Percentiles rank a stretch among this genome's conserved stretches.
Conservation (phyloP, 2,329 filamentous ascomycete species). For the Ramularia endophylla region DNA sequence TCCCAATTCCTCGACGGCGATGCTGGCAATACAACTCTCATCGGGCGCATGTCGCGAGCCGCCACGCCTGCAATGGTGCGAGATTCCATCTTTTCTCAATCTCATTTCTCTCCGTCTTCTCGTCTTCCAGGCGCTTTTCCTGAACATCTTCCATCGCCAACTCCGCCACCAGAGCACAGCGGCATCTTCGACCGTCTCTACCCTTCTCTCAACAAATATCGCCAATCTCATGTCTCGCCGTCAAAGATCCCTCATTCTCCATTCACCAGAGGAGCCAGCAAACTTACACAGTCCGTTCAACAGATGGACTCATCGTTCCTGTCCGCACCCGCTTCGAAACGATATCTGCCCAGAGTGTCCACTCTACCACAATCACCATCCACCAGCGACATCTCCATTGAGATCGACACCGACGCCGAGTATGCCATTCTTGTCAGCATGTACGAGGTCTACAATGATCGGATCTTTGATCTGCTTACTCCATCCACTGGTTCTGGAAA, state of each 20-base stretch:
- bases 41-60: conserved; percentile 36
- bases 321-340: conserved; percentile 37
- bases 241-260: conserved; percentile 16
- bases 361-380: conserved; percentile 67
- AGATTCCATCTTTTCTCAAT: conserved; percentile 13
- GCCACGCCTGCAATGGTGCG: conserved; percentile 44
- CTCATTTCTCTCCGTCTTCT: conserved; percentile 6
- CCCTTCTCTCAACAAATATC: conserved; percentile 24
- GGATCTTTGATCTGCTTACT: conserved; percentile 88
- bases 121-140: conserved; percentile 26
- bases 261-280: conserved; percentile 23
- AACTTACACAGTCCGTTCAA: conserved; percentile 25
- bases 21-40: conserved; percentile 57
- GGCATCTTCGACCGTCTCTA: conserved; percentile 28
- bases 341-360: conserved; percentile 62
- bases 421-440: conserved; percentile 90
- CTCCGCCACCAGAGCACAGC: conserved; percentile 3
- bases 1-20: conserved; percentile 71
- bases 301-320: conserved; percentile 35
- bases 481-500: conserved; percentile 52
- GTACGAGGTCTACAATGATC: conserved; percentile 99
- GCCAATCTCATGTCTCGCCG: conserved; percentile 8
- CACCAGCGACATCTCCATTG: conserved; percentile 62
- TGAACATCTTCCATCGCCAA: conserved; percentile 14
- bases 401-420: conserved; percentile 63